Evolutionary conservation across 1,284 basidiomycete genomes (phyloP), one percentile per base, ranked within the genome.

Genomic region (Sanghuangporus weigelae): DNA sequence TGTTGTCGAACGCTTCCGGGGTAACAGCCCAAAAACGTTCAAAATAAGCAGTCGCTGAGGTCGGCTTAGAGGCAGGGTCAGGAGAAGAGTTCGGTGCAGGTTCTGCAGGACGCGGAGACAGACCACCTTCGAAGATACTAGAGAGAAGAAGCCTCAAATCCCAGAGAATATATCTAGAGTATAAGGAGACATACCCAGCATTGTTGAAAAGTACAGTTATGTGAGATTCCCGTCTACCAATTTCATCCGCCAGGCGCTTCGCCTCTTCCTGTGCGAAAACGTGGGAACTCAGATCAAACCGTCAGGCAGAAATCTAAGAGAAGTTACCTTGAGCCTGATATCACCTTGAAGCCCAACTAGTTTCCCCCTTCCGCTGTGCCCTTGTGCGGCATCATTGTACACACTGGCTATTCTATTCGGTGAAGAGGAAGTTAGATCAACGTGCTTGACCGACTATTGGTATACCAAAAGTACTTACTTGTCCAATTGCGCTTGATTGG

Each of bases 321-420:
- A 14, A 23, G 68, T 1, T 40, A 80, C 80, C 74, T 82, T 83
- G 23, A 69, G 68, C n/a, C 80, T 72, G 50, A 83, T 71, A 66
- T 83, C 80, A 0, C 79, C 80, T 63, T 76, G 71, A 7, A 83
- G 66, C 10, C 78, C 79, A 64, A 77, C 66, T 66, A 83, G 75
- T 42, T 73, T 71, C 11, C 80, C 80, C 5, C 70, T 70, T 16
- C 69, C 72, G 0, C 68, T 66, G 2, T 69, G 63, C 36, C 73
- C 74, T 54, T 71, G 71, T 0, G 74, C 73, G 11, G 73, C 77
- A n/a, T 77, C 73, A 59, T 78, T 81, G 66, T 79, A 81, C 7
- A 70, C 59, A 19, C 73, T 71, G 2, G 76, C 69, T 3, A 77
- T 71, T 53, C 78, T 79, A 59, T 53, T 40, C 19, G 12, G 23